A percentile compares a stretch with the other conserved stretches of the same genome.
These are phyloP conservation scores for Fomes fomentarius DNA, from an alignment of 1,284 basidiomycete genomes.

Conservation along the genomic window DNA sequence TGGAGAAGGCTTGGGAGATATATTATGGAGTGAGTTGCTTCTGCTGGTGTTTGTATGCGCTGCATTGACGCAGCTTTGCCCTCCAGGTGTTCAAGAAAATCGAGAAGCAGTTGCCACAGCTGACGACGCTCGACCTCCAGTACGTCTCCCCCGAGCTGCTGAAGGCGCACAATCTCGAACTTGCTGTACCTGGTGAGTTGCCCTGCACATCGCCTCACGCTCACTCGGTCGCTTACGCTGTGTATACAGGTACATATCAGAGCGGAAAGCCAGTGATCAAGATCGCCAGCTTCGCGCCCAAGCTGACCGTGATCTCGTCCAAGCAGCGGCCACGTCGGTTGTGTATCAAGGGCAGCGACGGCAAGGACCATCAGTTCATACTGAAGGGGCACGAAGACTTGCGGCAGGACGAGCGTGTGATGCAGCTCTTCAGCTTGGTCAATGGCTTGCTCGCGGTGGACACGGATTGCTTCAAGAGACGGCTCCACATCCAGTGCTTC, in stretches of 20 bases:
- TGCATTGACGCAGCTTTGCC: neutral
- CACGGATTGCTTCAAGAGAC: constrained; percentile 94
- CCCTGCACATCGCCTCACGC: no score
- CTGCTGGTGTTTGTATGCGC: neutral
- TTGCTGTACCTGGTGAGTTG: constrained; percentile 87
- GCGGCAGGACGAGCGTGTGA: constrained; percentile 98
- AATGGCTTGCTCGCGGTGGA: constrained; percentile 95
- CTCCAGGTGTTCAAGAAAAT: constrained; percentile 93
- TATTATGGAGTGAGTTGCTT: constrained; percentile 78
- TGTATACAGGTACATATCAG: constrained; percentile 82
- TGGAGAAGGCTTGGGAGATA: constrained; percentile 99
- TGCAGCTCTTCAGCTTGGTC: constrained; percentile 98
- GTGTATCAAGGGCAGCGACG: constrained; percentile 90
- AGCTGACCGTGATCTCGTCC: constrained; percentile 93
- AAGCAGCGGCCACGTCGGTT: constrained; percentile 96
- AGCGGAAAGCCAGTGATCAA: constrained; percentile 86
- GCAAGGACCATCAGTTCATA: constrained; percentile 90
- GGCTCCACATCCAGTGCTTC: constrained; percentile 93
- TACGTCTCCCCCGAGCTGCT: constrained; percentile 96
- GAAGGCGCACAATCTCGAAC: constrained; percentile 87
- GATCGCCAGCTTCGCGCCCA: constrained; percentile 85
- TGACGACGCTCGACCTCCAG: constrained; percentile 94
- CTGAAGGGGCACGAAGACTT: constrained; percentile 97
- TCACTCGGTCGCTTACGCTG: neutral
- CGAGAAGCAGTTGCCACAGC: constrained; percentile 89